Evolutionary conservation across 164 flowering plant species (phyloP), one percentile per base, ranked within the genome.

Genomic region (Houttuynia cordata): DNA sequence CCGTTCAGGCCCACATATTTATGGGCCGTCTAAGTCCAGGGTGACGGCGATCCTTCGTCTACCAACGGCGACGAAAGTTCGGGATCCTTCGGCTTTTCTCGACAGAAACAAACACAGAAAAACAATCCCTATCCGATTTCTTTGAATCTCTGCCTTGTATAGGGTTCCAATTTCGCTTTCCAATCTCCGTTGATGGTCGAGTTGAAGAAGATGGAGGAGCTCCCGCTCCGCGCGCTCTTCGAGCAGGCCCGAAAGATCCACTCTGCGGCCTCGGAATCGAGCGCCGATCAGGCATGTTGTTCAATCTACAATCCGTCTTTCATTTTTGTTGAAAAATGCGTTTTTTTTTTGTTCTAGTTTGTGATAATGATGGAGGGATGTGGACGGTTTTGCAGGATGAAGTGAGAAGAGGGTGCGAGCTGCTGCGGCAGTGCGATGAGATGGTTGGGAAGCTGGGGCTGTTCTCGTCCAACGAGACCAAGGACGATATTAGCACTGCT

Each of bases 401-500:
- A 10, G 70, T 86, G 74, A 81, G 61, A 70, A 90, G 77, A 65
- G 97, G 87, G 17, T 79, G 81, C 51, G 71, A 81, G 56, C 67
- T 68, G 59, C 68, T 94, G 78, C 69, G 58, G 63, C 74, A 75
- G 66, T 91, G 97, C 68, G 97, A 91, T 60, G 96, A 83, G 10
- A 94, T 91, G 99, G 70, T 88, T 15, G 67, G 81, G 50, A 87
- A 81, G 65, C 74, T 94, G 10, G 99, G 97, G 45, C 61, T 94
- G 68, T 91, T 94, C 70, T 94, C 97, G 1, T 10, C 79, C 1
- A 91, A 94, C 37, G 97, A 94, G 77, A 80, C 93, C 24, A 91
- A 91, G 73, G 96, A 94, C 0, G 99, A 94, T 71, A 87, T 94
- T 58, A 82, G 89, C 85, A 86, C 97, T 13, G 49, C 80, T 20